Evolutionary conservation across 192 early-diverging fungal genomes (phyloP).

Genomic region (Geranomyces michiganensis): DNA sequence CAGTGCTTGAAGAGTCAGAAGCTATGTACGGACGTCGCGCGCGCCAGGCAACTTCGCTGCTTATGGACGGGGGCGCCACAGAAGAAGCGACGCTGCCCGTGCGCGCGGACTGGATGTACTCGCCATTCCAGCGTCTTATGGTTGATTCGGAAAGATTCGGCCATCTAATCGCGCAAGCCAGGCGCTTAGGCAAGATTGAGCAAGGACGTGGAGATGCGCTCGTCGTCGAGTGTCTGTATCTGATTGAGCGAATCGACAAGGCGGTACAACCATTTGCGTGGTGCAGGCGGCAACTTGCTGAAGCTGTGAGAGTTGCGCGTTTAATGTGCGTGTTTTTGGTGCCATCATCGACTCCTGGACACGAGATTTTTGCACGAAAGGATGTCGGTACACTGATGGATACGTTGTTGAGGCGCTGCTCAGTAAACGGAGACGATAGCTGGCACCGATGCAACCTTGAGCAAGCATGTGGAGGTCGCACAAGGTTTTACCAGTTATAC

Average conservation of each 20-base stretch:
- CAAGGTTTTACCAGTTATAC: conserved; percentile 47
- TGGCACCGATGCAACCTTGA: conserved; percentile 13
- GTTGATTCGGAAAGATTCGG: conserved; percentile 9
- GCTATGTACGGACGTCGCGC: conserved; percentile 12
- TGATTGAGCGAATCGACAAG: conserved; percentile 6
- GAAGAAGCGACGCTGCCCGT: conserved; percentile 8
- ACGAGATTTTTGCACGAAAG: conserved; percentile 28
- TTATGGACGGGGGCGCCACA: conserved; percentile 9
- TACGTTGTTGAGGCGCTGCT: conserved; percentile 1
- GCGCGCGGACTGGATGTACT: conserved; percentile 31
- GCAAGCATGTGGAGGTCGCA: conserved; percentile 12
- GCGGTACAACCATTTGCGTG: background rate
- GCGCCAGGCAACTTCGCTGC: background rate
- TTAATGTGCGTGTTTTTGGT: conserved; percentile 40
- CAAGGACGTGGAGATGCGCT: conserved; percentile 18
- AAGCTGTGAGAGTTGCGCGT: conserved; percentile 11
- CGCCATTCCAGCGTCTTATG: conserved; percentile 5
- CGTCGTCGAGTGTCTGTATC: conserved; percentile 12
- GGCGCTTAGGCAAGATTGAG: background rate
- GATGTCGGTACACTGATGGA: conserved; percentile 1
- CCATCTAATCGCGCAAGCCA: conserved; percentile 3
- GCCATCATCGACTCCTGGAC: conserved; percentile 17
- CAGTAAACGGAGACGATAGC: background rate
- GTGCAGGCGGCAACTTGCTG: conserved; percentile 1
- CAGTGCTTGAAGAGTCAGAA: conserved; percentile 15